A percentile compares a stretch with the other conserved stretches of the same genome.
Conservation (phyloP, 768 basidiomycete genomes). For the Galerina sulciceps region DNA sequence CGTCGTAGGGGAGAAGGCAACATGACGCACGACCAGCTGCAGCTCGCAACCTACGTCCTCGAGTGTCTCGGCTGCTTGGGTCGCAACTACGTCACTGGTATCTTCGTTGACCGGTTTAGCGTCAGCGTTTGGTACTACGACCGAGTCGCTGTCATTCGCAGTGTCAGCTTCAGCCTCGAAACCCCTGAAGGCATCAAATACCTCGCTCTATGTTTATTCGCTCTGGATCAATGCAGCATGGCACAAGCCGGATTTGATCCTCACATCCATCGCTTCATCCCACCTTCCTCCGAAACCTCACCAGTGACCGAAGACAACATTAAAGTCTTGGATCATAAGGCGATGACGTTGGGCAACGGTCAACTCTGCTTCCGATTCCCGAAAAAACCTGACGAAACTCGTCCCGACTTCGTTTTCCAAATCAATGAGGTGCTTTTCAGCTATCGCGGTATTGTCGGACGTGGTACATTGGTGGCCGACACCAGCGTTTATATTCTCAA, state of each 20-base stretch:
- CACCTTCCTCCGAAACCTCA: background rate
- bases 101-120: constrained; percentile 21
- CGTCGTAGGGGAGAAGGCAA: background rate
- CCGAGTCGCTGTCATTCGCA: constrained; percentile 22
- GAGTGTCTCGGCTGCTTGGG: constrained; percentile 17
- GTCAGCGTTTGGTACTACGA: constrained; percentile 32
- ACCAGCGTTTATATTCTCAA: too few relatives aligned
- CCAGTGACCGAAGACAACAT: background rate
- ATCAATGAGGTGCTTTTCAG: too few relatives aligned
- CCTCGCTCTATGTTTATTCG: constrained; percentile 26
- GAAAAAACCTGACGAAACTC: background rate
- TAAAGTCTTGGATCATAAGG: background rate
- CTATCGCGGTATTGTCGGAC: too few relatives aligned
- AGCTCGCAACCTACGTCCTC: constrained; percentile 14
- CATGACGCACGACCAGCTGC: constrained; percentile 1
- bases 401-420: constrained; percentile 27
- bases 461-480: too few relatives aligned
- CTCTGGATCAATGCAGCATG: constrained; percentile 8
- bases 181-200: background rate
- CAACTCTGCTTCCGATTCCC: background rate
- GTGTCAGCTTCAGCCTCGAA: constrained; percentile 22
- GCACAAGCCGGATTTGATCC: constrained; percentile 19
- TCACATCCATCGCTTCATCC: constrained; percentile 5
- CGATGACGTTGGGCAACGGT: background rate
- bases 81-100: constrained; percentile 23